Base-by-base conservation (phyloP, 192 early-diverging fungal genomes). In the Diversispora epigaea region DNA sequence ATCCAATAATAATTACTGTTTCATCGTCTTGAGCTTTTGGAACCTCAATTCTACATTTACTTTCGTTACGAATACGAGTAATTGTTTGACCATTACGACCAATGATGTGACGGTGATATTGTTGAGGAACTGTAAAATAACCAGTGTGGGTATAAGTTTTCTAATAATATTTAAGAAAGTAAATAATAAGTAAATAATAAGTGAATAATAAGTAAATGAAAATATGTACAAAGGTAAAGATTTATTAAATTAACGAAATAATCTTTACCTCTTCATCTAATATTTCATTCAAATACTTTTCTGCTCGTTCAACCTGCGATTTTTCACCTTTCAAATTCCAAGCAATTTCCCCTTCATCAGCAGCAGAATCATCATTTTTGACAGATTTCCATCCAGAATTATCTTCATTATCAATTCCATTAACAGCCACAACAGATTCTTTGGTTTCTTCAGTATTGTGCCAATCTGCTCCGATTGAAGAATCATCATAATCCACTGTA, bases 71-170 rank as follows among this genome's bases (percentile, higher is more conserved):
- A 65, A 95, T 89, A 19, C 87, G 79, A 41, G 80, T 83, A 73
- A 95, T 92, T 25, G 88, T 94, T 0, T 83, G 65, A 19, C 94
- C 94, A 54, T 80, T 83, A 76, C 87, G 85, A 62, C 94, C 94
- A 73, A 95, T 94, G 40, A 95, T 86, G 65, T 90, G 85, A 46
- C 91, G 87, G 73, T 89, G 86, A 45, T 78, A 61, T 25, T 76
- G 75, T 44, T 87, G 81, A 46, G 84, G 83, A 21, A 88, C 58
- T 11, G 82, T 77, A 44, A 86, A 32, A 17, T 81, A 81, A 0
- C 82, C 86, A 39, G 82, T 83, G 32, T 80, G 79, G 14, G 79
- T 80, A 40, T 47, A 68, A 11, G 49, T 54, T 19, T 44, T 10
- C 79, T 80, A 46, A 32, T 47, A 21, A 39, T 21, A 44, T 9